Base-by-base conservation (phyloP, 176 grass and related monocot species). In the Miscanthus lutarioriparius region DNA sequence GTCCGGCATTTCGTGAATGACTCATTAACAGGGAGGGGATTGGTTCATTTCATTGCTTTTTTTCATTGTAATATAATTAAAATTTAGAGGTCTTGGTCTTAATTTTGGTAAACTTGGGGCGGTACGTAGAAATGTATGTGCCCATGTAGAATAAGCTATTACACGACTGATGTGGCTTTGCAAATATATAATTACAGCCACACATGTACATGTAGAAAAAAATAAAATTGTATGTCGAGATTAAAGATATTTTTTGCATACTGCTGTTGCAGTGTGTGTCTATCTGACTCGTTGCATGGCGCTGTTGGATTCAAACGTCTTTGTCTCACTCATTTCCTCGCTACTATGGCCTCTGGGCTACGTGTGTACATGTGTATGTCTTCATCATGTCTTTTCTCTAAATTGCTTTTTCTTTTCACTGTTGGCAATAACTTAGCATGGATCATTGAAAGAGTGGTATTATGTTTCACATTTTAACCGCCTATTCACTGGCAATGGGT, bases 111-210 rank as follows among this genome's bases (percentile, higher is more conserved):
- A 85, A 64, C 39, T 16, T 15, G 20, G 23, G 43, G 8, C 11
- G 10, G 53, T n/a, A 43, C n/a, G 53, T n/a, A 43, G 28, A n/a
- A n/a, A n/a, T n/a, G n/a, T n/a, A n/a, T n/a, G n/a, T n/a, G n/a
- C n/a, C n/a, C n/a, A n/a, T 81, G 54, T 82, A 81, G 61, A 72
- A 88, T 28, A 65, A 88, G 49, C 36, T 79, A 84, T 58, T 79
- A 32, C n/a, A 63, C 7, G 13, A 49, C 82, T 85, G 76, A 86
- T n/a, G 67, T 6, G 83, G 53, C 39, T 15, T 75, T 82, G 51
- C 54, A 65, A 86, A 82, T n/a, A n/a, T n/a, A n/a, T 82, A 77
- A 77, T 37, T 14, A 56, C 14, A 3, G 56, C 3, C 70, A 81
- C 76, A 70, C 70, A 54, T 82, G 35, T 82, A 78, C 10, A 82